phyloP scores from a whole-genome alignment of 352 stramenopile species.

The Phytopythium vexans region DNA sequence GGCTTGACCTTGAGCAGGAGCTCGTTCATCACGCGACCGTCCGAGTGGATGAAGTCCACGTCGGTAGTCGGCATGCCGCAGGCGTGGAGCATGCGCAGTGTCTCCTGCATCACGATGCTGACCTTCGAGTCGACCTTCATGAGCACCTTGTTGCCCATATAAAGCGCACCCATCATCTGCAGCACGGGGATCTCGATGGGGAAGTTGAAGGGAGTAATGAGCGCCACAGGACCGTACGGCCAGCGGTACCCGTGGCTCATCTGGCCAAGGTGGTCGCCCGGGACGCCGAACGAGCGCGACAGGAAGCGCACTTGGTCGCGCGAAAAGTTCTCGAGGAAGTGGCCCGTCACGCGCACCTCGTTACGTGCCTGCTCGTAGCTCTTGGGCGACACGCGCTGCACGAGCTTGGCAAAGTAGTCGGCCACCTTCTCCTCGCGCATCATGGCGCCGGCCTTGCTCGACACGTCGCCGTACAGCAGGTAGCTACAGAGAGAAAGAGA shows the following conservation, averaged over 20 bases:
- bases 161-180: constrained; percentile 98
- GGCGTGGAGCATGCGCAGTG: constrained; percentile 92
- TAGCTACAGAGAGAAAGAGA: constrained; percentile 17
- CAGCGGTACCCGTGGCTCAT: constrained; percentile 94
- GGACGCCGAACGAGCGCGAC: constrained; percentile 93
- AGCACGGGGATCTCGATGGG: constrained; percentile 97
- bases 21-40: constrained; percentile 93
- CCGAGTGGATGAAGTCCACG: constrained; percentile 97
- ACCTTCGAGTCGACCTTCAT: constrained; percentile 96
- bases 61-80: constrained; percentile 95
- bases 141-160: constrained; percentile 98
- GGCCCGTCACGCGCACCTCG: constrained; percentile 92
- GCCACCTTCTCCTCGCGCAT: constrained; percentile 88
- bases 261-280: constrained; percentile 96
- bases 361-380: constrained; percentile 93
- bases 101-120: constrained; percentile 98
- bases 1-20: constrained; percentile 93
- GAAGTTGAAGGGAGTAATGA: constrained; percentile 99
- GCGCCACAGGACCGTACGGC: constrained; percentile 94
- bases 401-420: constrained; percentile 95
- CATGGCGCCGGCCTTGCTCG: constrained; percentile 76
- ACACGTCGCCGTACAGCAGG: constrained; percentile 76
- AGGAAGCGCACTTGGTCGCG: constrained; percentile 97
- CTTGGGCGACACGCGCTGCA: constrained; percentile 97
- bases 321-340: constrained; percentile 98